Evolutionary conservation across 2,329 filamentous ascomycete species (phyloP).

Genomic region (Sarocladium strictum): DNA sequence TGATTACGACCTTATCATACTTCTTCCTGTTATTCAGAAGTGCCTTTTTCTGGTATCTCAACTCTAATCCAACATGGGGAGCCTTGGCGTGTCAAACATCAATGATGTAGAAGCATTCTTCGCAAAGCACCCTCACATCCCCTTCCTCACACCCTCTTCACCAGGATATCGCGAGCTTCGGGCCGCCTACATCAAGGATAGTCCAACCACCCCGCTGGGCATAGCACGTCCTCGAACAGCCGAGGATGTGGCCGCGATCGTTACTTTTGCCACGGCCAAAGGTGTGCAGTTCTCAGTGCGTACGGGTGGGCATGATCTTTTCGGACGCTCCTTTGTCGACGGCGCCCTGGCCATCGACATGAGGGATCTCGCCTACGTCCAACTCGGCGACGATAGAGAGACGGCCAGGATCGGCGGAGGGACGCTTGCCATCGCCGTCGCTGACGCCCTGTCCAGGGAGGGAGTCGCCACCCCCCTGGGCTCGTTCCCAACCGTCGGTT

Average conservation of each 20-base stretch:
- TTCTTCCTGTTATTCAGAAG: too few relatives aligned
- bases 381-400: constrained; percentile 11
- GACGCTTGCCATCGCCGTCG: constrained; percentile 10
- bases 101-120: background rate
- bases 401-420: constrained; percentile 14
- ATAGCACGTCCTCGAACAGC: background rate
- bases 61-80: background rate
- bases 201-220: background rate
- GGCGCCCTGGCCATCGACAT: constrained; percentile 14
- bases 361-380: constrained; percentile 11
- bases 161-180: background rate
- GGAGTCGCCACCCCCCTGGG: constrained; percentile 10
- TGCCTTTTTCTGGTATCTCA: too few relatives aligned
- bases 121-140: background rate
- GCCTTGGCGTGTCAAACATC: background rate
- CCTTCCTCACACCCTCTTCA: background rate
- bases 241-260: background rate
- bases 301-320: constrained; percentile 13
- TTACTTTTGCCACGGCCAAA: background rate
- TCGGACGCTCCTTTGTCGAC: constrained; percentile 3
- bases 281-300: constrained; percentile 11
- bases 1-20: too few relatives aligned
- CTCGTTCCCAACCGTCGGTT: constrained; percentile 19
- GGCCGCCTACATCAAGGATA: background rate
- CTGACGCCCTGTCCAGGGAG: constrained; percentile 8